These are phyloP conservation scores for Blumeria graminis DNA, from an alignment of 2,329 filamentous ascomycete species.

Conservation along the genomic window DNA sequence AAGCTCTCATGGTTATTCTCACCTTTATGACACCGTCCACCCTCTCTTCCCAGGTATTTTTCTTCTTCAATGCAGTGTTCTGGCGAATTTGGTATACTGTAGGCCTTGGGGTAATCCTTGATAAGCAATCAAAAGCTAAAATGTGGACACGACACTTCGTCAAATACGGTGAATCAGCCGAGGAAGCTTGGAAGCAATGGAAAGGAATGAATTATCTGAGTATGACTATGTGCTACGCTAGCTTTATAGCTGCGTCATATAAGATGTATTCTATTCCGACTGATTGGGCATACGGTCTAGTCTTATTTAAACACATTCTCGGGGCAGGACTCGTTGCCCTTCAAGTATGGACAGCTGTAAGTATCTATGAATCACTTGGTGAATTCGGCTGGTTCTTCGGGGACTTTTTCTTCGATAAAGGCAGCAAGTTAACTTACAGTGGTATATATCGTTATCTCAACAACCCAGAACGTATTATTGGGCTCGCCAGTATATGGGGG, in stretches of 20 bases:
- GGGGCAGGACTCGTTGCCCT: conserved; percentile 60
- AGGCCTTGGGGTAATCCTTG: conserved; percentile 66
- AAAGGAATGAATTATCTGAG: conserved; percentile 87
- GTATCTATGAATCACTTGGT: conserved; percentile 83
- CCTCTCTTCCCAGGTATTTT: conserved; percentile 47
- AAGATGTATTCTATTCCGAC: conserved; percentile 82
- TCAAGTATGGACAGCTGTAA: conserved; percentile 78
- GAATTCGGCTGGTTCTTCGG: conserved; percentile 99
- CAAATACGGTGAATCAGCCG: conserved; percentile 76
- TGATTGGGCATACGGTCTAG: conserved; percentile 72
- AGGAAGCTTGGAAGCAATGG: conserved; percentile 94
- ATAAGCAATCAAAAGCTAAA: conserved; percentile 70
- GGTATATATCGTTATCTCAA: conserved; percentile 97
- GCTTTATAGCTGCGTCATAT: conserved; percentile 78
- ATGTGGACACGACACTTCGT: conserved; percentile 94
- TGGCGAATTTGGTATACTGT: conserved; percentile 87
- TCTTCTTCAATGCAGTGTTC: conserved; percentile 52
- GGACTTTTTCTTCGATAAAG: conserved; percentile 90
- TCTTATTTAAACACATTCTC: conserved; percentile 65
- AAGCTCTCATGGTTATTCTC: conserved; percentile 49
- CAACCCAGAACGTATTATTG: conserved; percentile 85
- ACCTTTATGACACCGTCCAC: conserved; percentile 59
- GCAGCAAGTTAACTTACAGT: conserved; percentile 74
- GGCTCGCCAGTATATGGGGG: conserved; percentile 87
- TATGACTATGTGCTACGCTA: conserved; percentile 71